phyloP scores from a whole-genome alignment of 345 rosid genomes.

The Dipteronia sinensis region DNA sequence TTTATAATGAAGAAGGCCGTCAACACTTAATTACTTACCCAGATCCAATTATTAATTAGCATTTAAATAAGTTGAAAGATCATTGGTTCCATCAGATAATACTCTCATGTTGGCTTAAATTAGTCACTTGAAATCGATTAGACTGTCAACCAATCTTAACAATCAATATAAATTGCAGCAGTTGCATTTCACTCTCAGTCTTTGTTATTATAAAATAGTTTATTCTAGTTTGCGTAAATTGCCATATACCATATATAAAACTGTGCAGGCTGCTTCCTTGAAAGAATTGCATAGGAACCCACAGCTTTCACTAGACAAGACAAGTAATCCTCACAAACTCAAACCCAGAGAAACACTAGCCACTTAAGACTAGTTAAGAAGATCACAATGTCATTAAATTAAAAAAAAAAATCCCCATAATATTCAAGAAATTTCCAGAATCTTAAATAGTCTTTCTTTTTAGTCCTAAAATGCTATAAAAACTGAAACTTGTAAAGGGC shows the following conservation, averaged over 20 bases:
- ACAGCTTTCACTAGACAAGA: conserved; percentile 27
- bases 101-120: neutral
- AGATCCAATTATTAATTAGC: neutral
- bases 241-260: conserved; percentile 34
- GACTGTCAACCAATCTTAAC: neutral
- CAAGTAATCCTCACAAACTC: conserved; percentile 24
- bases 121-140: neutral
- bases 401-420: neutral
- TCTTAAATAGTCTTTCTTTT: neutral
- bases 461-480: neutral
- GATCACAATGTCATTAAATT: neutral
- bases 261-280: conserved; percentile 27
- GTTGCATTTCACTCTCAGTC: neutral
- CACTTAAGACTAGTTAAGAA: conserved; percentile 15
- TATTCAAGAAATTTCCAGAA: neutral
- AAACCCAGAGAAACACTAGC: conserved; percentile 16
- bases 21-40: neutral
- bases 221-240: conserved; percentile 9
- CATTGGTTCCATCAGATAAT: neutral
- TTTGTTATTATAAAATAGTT: conserved; percentile 17
- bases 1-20: neutral
- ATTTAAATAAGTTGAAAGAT: neutral
- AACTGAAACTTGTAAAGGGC: neutral
- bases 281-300: conserved; percentile 30
- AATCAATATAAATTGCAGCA: neutral